Conservation (phyloP, 768 basidiomycete species). For the Lanmaoa rubissima region DNA sequence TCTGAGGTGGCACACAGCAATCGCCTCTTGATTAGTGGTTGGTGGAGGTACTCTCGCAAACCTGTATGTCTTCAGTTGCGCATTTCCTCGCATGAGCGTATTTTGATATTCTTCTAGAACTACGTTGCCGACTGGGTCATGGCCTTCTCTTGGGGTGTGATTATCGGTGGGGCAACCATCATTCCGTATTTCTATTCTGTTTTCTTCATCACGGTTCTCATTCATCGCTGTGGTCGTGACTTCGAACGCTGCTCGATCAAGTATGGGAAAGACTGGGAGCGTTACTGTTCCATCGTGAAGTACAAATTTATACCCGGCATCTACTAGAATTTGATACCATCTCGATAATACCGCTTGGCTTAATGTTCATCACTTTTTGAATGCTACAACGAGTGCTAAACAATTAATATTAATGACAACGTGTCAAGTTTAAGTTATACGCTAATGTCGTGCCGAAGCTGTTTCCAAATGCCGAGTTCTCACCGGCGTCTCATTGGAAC, state of each 20-base stretch:
- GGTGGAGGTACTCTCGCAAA: constrained; percentile 94
- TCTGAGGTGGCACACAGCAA: constrained; percentile 50
- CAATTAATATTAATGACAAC: not conserved
- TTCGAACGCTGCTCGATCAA: constrained; percentile 92
- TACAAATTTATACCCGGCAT: constrained; percentile 89
- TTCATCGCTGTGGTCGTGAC: constrained; percentile 90
- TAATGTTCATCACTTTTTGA: not conserved
- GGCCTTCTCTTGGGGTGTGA: constrained; percentile 81
- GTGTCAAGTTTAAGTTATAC: constrained; percentile 11
- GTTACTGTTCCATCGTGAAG: constrained; percentile 82
- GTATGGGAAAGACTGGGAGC: constrained; percentile 95
- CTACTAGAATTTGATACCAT: constrained; percentile 49
- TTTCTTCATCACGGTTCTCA: constrained; percentile 92
- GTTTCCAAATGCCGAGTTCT: constrained; percentile 18
- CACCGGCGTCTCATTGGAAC: constrained; percentile 18
- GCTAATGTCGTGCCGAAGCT: not conserved
- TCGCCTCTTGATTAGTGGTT: constrained; percentile 86
- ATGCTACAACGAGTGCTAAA: not conserved
- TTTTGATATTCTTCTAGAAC: constrained; percentile 48
- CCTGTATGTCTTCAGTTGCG: constrained; percentile 53
- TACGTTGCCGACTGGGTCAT: constrained; percentile 93
- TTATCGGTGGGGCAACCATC: constrained; percentile 69
- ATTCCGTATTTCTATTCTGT: constrained; percentile 97
- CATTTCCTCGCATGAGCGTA: not conserved
- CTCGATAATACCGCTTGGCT: constrained; percentile 7